Evolutionary conservation across 176 grass and related monocot species (phyloP), one percentile per base, ranked within the genome.

Genomic region (Puccinellia tenuiflora): DNA sequence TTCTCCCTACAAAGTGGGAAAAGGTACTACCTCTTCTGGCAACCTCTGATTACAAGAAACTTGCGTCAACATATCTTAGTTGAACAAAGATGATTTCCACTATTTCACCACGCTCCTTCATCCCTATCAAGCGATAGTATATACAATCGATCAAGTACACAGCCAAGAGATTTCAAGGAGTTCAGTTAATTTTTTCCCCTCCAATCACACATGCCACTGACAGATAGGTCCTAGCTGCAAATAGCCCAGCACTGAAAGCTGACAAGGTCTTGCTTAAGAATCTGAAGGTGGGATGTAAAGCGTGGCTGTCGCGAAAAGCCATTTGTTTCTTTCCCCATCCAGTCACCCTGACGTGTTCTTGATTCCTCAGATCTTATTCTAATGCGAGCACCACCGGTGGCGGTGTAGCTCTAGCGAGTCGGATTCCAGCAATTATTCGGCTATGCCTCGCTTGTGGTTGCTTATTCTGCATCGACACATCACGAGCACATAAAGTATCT

Each of bases 281-380:
- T 87, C 79, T 68, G 9, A 55, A n/a, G 39, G 79, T 68, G 79
- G 61, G 31, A 53, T 28, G 25, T 50, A 57, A 87, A 81, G 79
- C 79, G 26, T 25, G 65, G 65, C 48, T 26, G 40, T 2, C 11
- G 24, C 68, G n/a, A 20, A 73, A 79, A 72, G 73, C 66, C 55
- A 20, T 53, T 73, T 22, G 73, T 72, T 56, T 78, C 12, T 22
- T 35, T 53, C 64, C 67, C 68, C 76, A 73, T 68, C 76, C 68
- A 34, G 82, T 85, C 61, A 85, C 52, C 25, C 13, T 85, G 83
- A 85, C 87, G 87, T 81, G 87, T 83, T 50, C 68, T 56, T 69
- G 79, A 90, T 90, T 86, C 88, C 64, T 86, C 61, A 59, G 50
- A 24, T 68, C 61, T 75, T 82, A 77, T 81, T 85, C 31, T 75